Percentiles rank a stretch among this genome's conserved stretches.
Evolutionary conservation across 2,329 filamentous ascomycete species (phyloP).

Genomic region (Anthostomella pinea): DNA sequence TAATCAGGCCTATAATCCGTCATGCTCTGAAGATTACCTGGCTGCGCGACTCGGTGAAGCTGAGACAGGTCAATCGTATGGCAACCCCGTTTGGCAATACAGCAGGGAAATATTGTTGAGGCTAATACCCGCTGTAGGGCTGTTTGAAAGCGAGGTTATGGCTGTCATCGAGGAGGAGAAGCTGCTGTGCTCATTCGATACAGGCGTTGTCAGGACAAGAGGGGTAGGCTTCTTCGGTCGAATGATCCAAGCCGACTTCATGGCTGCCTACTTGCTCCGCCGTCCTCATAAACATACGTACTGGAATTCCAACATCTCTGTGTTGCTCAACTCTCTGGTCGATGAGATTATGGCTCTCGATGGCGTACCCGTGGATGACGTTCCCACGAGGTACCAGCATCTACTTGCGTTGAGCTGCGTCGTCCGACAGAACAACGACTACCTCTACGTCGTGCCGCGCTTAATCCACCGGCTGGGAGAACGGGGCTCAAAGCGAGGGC

Average conservation of each 20-base stretch:
- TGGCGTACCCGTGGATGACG: neutral
- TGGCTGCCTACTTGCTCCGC: neutral
- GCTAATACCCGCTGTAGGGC: neutral
- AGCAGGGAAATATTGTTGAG: too few relatives aligned
- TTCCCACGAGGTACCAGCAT: neutral
- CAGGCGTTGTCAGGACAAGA: neutral
- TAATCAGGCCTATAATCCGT: conserved; percentile 3
- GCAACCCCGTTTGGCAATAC: too few relatives aligned
- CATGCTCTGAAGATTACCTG: neutral
- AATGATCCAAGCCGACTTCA: conserved; percentile 1
- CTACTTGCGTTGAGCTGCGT: neutral
- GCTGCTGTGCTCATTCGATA: neutral
- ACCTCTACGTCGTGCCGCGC: neutral
- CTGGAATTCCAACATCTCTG: conserved; percentile 3
- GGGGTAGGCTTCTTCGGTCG: neutral
- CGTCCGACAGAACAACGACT: neutral
- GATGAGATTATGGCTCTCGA: neutral
- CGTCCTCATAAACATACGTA: neutral
- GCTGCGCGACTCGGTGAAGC: conserved; percentile 1
- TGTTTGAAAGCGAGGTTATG: conserved; percentile 2
- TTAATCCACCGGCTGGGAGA: neutral
- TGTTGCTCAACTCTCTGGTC: conserved; percentile 2
- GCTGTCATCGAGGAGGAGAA: neutral
- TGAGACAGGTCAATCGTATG: conserved; percentile 7
- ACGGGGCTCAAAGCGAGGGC: neutral